Base-by-base conservation (phyloP, 352 stramenopile genomes). In the Pseudoperonospora humuli region DNA sequence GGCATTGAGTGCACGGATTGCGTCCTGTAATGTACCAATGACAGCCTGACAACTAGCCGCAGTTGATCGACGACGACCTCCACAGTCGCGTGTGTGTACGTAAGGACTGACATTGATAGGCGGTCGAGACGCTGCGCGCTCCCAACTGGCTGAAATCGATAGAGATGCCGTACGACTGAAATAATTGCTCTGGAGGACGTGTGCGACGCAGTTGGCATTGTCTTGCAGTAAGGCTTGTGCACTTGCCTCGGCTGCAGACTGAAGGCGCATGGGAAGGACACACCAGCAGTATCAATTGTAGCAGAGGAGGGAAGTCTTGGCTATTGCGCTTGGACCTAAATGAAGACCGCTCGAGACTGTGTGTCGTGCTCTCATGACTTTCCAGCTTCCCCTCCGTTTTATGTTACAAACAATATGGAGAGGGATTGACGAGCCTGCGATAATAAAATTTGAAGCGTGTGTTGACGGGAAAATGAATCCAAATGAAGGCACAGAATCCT, bases 21-120 rank as follows among this genome's bases (percentile, higher is more conserved):
- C 71, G 39, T 83, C 71, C n/a, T 70, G 51, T 13, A 84, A 50
- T 10, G 75, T 75, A 8, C 67, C 65, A 27, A 75, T 67, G 6
- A 86, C 75, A 32, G 61, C 43, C 38, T 78, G 59, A 50, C 75
- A 84, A 41, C 57, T 74, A 8, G 65, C 54, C 21, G 61, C 69
- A 5, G 75, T 84, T 26, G 67, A 76, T 21, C 65, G 57, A 5
- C 75, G 71, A 18, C 62, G 54, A 4, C 55, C 57, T 19, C 57
- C 76, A 19, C 61, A 70, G 50, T 70, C 60, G 29, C 46, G 45
- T 19, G 59, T 61, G 45, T 82, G 64, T 7, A 77, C 53, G 39
- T 68, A 74, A n/a, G 58, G 53, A 34, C 46, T 55, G 43, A 81
- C 69, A 55, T 70, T 72, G 19, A 61, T 62, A 0, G 69, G 69